These are phyloP conservation scores for Citrullus amarus DNA, from an alignment of 306 rosid genomes.

Conservation along the genomic window DNA sequence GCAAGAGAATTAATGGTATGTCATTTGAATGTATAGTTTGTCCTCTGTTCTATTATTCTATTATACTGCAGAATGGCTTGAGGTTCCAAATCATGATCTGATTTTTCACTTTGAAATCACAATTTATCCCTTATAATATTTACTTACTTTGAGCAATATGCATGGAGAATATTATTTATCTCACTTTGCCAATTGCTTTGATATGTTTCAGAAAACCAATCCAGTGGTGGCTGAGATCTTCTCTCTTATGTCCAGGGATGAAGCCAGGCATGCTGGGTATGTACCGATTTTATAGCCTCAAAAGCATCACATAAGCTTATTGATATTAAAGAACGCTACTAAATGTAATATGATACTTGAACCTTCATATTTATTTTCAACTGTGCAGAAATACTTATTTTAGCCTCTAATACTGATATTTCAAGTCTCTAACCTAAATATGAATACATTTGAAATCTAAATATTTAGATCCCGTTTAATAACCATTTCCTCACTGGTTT, in stretches of 20 bases:
- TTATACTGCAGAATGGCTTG: background rate
- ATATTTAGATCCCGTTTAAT: background rate
- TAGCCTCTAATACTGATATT: background rate
- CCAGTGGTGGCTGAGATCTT: conserved; percentile 99
- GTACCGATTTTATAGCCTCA: background rate
- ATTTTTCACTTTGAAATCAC: background rate
- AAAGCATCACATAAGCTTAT: background rate
- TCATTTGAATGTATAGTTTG: background rate
- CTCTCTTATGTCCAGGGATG: conserved; percentile 99
- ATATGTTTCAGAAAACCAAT: conserved; percentile 78
- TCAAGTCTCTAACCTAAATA: background rate
- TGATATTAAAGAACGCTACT: background rate
- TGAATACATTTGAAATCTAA: background rate
- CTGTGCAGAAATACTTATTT: background rate
- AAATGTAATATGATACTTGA: background rate
- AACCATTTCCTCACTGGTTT: background rate
- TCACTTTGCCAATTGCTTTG: conserved; percentile 5
- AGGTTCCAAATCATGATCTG: background rate
- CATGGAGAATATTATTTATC: background rate
- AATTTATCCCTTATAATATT: background rate
- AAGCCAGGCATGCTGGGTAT: conserved; percentile 99
- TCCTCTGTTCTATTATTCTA: background rate
- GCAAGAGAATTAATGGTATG: background rate
- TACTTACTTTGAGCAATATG: background rate
- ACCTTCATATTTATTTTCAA: background rate